These are phyloP conservation scores for Alternaria dauci DNA, from an alignment of 2,329 filamentous ascomycete species.

Conservation along the genomic window DNA sequence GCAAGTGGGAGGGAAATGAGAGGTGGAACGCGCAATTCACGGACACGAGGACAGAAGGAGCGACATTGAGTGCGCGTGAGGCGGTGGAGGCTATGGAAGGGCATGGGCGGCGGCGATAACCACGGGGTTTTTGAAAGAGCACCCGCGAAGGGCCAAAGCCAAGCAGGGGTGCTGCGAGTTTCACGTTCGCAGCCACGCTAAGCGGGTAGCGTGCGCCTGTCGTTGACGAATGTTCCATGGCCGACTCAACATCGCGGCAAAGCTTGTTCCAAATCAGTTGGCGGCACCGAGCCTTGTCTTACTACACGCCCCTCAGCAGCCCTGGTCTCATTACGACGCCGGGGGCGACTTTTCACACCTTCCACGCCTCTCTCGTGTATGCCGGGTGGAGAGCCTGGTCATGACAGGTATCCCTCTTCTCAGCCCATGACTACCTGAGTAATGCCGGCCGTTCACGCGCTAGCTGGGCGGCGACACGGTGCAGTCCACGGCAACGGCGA, in stretches of 20 bases:
- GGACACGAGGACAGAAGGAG: constrained; percentile 4
- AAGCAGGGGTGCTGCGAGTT: constrained; percentile 19
- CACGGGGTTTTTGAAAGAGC: constrained; percentile 11
- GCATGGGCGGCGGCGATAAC: constrained; percentile 2
- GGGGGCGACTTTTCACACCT: not conserved
- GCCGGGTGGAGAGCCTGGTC: constrained; percentile 1
- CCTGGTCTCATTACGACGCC: constrained; percentile 7
- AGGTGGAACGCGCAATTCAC: constrained; percentile 7
- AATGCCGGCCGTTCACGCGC: not conserved
- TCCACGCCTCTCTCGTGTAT: constrained; percentile 3
- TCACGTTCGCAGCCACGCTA: constrained; percentile 13
- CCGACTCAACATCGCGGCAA: constrained; percentile 6
- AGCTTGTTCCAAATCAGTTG: constrained; percentile 11
- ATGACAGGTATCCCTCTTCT: constrained; percentile 4
- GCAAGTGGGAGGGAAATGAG: constrained; percentile 6
- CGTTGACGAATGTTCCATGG: constrained; percentile 8
- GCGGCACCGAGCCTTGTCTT: constrained; percentile 2
- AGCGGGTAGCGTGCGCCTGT: constrained; percentile 11
- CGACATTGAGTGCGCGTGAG: not conserved
- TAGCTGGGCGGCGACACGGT: not conserved
- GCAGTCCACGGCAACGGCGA: not conserved
- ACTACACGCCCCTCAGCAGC: not conserved
- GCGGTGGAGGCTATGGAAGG: not conserved
- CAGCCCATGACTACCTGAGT: not conserved
- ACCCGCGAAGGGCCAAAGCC: constrained; percentile 3